Conservation (phyloP, 345 rosid species). For the Syzygium oleosum region DNA sequence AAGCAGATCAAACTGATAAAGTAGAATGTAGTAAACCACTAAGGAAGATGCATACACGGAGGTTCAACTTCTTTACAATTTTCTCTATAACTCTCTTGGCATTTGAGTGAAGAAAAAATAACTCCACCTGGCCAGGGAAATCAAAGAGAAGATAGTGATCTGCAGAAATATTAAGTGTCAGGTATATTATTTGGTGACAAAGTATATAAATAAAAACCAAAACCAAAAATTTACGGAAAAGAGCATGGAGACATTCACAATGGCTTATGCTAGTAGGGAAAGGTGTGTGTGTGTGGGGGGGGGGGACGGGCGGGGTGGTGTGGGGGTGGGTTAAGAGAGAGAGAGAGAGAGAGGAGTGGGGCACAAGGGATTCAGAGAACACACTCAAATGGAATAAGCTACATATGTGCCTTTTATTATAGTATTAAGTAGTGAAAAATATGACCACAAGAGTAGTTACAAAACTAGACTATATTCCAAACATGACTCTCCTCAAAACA, state of each 20-base stretch:
- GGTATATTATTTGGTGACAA: not conserved
- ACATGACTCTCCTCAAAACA: not conserved
- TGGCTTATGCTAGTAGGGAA: not conserved
- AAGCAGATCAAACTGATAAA: not conserved
- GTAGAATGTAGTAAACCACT: not conserved
- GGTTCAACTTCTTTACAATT: slow-evolving; percentile 72
- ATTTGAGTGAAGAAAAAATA: slow-evolving; percentile 73
- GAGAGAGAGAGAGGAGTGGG: not conserved
- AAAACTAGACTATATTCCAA: not conserved
- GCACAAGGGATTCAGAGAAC: not conserved
- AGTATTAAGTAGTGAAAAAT: not conserved
- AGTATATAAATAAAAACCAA: not conserved
- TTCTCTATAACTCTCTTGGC: slow-evolving; percentile 63
- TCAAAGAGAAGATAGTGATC: slow-evolving; percentile 95
- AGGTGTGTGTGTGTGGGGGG: no score
- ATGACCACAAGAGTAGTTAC: not conserved
- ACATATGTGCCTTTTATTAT: not conserved
- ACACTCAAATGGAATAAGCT: not conserved
- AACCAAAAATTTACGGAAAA: not conserved
- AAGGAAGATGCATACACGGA: slow-evolving; percentile 41
- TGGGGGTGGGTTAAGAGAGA: not conserved
- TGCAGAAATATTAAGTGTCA: slow-evolving; percentile 27
- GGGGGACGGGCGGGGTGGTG: no score
- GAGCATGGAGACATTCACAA: not conserved
- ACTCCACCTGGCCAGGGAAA: slow-evolving; percentile 96